Evolutionary conservation across 2,329 filamentous ascomycete genomes (phyloP).

Genomic region (Penicillium sp.): DNA sequence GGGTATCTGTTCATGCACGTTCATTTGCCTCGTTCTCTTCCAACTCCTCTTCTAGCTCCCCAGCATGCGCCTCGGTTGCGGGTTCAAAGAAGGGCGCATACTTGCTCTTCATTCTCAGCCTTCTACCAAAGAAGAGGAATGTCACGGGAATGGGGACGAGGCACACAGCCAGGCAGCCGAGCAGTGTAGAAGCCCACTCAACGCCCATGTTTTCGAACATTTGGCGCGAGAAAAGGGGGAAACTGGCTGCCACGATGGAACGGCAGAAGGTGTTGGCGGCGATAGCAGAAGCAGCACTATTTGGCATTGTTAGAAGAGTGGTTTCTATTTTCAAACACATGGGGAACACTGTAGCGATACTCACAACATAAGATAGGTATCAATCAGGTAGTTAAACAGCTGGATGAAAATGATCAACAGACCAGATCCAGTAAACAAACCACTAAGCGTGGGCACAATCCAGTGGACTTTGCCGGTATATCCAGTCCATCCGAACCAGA

Average conservation of each 20-base stretch:
- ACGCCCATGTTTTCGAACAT: conserved; percentile 53
- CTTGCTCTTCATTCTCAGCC: conserved; percentile 29
- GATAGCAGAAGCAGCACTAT: conserved; percentile 55
- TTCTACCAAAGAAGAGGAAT: conserved; percentile 41
- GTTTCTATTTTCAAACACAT: not conserved
- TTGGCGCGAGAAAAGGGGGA: conserved; percentile 59
- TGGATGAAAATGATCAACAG: conserved; percentile 62
- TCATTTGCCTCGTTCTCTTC: conserved; percentile 9
- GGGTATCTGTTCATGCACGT: not conserved
- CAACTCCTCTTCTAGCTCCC: conserved; percentile 19
- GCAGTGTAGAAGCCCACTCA: conserved; percentile 42
- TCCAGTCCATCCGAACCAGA: conserved; percentile 79
- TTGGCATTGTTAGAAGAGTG: conserved; percentile 10
- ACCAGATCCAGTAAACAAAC: conserved; percentile 61
- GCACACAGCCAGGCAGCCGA: conserved; percentile 42
- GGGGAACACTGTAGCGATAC: conserved; percentile 15
- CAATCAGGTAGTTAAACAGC: conserved; percentile 62
- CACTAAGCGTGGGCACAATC: conserved; percentile 48
- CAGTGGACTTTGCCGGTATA: conserved; percentile 48
- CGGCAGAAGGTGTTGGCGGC: conserved; percentile 61
- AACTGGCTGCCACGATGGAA: conserved; percentile 54
- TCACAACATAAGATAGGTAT: conserved; percentile 61
- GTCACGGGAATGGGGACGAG: conserved; percentile 44
- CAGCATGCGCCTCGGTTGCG: conserved; percentile 50
- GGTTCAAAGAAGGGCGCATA: conserved; percentile 50